Percentiles rank a stretch among this genome's conserved stretches.
Conservation (phyloP, 2,329 filamentous ascomycete genomes). For the Ophiosphaerella korrae region DNA sequence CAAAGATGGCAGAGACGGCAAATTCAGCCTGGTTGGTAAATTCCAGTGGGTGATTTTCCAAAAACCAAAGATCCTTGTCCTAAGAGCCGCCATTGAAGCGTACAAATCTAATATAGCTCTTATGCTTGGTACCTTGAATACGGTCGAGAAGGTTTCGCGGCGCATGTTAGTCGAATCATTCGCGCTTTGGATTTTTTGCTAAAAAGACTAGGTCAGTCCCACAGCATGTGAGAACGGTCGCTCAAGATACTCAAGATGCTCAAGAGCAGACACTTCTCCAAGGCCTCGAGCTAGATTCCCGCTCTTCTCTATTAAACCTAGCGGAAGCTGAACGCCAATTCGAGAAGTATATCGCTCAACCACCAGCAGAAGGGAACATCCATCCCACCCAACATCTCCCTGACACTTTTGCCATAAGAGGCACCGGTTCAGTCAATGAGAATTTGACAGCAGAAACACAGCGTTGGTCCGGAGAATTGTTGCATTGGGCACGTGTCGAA, state of each 20-base stretch:
- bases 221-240: not conserved
- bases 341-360: constrained; percentile 1
- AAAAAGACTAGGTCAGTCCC: not conserved
- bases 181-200: not conserved
- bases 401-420: not conserved
- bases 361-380: not conserved
- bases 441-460: not conserved
- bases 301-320: constrained; percentile 19
- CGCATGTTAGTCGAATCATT: constrained; percentile 6
- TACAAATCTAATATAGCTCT: constrained; percentile 27
- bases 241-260: constrained; percentile 18
- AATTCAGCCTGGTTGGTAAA: constrained; percentile 15
- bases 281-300: constrained; percentile 20
- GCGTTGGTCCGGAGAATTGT: not conserved
- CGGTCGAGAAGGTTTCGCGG: constrained; percentile 23
- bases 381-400: not conserved
- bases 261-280: constrained; percentile 18
- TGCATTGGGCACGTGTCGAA: constrained; percentile 9
- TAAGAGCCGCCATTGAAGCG: constrained; percentile 26
- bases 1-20: constrained; percentile 22
- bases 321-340: constrained; percentile 15
- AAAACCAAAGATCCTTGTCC: constrained; percentile 22
- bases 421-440: not conserved
- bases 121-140: constrained; percentile 26
- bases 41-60: constrained; percentile 26